These are phyloP conservation scores for Grosmannia huntii DNA, from an alignment of 2,329 filamentous ascomycete genomes.

Conservation along the genomic window DNA sequence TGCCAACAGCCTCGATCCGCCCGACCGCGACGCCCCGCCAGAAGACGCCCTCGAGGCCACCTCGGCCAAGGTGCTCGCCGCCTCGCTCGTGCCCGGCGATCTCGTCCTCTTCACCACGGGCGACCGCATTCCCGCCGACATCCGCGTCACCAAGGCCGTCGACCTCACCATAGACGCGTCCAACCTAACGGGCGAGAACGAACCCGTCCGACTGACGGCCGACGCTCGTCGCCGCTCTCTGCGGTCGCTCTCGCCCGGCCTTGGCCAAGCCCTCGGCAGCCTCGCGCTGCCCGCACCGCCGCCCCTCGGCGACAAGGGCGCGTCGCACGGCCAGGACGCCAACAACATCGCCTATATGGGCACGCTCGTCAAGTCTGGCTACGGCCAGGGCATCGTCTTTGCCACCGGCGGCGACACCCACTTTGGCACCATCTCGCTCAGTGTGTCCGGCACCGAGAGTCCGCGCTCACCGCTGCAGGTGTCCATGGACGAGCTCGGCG, in stretches of 20 bases:
- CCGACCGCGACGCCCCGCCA: conserved; percentile 40
- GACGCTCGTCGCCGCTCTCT: conserved; percentile 33
- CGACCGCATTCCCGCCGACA: conserved; percentile 90
- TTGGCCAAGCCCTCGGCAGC: conserved; percentile 6
- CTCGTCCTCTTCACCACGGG: conserved; percentile 89
- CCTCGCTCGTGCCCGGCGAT: conserved; percentile 82
- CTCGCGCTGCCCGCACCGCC: conserved; percentile 23
- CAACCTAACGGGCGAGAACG: conserved; percentile 92
- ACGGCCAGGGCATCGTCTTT: conserved; percentile 95
- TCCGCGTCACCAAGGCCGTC: conserved; percentile 80
- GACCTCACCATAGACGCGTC: conserved; percentile 93
- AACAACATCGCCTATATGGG: conserved; percentile 98
- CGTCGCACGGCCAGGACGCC: conserved; percentile 44
- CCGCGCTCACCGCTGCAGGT: conserved; percentile 86
- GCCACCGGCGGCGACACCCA: conserved; percentile 88
- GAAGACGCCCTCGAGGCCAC: conserved; percentile 55
- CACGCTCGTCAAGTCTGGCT: conserved; percentile 84
- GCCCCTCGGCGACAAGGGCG: conserved; percentile 9
- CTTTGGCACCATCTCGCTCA: conserved; percentile 91
- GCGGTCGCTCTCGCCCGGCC: conserved; percentile 1
- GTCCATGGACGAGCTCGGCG: conserved; percentile 94
- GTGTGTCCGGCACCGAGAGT: conserved; percentile 87
- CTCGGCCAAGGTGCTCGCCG: conserved; percentile 75
- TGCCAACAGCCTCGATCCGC: conserved; percentile 16
- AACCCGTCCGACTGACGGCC: conserved; percentile 70